Conservation (phyloP, 1,284 basidiomycete genomes). For the Fomitopsis palustris region DNA sequence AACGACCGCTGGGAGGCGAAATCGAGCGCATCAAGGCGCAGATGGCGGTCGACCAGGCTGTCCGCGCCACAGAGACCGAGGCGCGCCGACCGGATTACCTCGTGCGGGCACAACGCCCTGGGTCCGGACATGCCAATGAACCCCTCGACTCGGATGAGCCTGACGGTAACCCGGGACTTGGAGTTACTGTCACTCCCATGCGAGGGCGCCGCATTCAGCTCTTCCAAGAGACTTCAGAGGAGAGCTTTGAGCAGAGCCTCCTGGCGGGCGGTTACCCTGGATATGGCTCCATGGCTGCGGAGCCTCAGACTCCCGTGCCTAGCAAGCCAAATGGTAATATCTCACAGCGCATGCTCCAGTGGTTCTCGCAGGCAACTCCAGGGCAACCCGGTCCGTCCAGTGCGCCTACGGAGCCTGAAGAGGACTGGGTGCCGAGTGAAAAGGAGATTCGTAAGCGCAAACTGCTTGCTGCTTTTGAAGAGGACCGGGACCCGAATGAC, state of each 20-base stretch:
- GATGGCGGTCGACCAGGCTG: conserved; percentile 44
- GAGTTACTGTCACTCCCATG: conserved; percentile 61
- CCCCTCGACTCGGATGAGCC: conserved; percentile 16
- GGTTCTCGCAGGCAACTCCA: conserved; percentile 38
- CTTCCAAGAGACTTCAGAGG: conserved; percentile 77
- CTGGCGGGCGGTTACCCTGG: conserved; percentile 75
- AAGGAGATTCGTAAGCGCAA: conserved; percentile 61
- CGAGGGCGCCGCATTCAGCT: conserved; percentile 68
- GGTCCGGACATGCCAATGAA: conserved; percentile 33
- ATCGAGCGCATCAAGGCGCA: conserved; percentile 55
- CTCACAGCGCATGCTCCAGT: conserved; percentile 31
- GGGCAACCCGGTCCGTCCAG: conserved; percentile 38
- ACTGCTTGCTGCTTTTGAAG: conserved; percentile 59
- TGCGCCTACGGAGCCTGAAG: conserved; percentile 33
- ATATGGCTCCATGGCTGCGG: conserved; percentile 41
- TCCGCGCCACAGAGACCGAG: conserved; percentile 50
- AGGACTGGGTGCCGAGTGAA: conserved; percentile 41
- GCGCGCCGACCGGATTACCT: conserved; percentile 65
- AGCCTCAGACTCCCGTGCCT: conserved; percentile 24
- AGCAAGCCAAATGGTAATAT: conserved; percentile 16
- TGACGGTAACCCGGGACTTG: conserved; percentile 35
- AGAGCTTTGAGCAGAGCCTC: conserved; percentile 76
- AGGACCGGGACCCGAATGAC: conserved; percentile 18
- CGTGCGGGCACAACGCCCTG: conserved; percentile 48
- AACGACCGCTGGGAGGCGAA: conserved; percentile 44